Conservation (phyloP, 306 rosid genomes). For the Ormosia emarginata region DNA sequence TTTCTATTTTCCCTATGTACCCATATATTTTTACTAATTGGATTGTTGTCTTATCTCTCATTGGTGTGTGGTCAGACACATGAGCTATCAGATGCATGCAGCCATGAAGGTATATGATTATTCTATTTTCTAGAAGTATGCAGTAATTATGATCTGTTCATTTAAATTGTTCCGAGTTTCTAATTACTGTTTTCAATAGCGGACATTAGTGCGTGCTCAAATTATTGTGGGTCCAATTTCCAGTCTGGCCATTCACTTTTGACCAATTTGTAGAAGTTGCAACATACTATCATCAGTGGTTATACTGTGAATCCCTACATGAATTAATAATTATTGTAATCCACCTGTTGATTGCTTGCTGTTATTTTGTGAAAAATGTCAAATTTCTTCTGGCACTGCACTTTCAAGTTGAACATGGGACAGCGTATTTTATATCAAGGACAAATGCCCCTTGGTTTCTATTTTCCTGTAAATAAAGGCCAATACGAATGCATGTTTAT, state of each 20-base stretch:
- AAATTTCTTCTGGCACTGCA: neutral
- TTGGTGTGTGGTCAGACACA: conserved; percentile 43
- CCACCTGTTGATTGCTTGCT: neutral
- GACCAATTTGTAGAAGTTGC: neutral
- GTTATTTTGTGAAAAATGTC: neutral
- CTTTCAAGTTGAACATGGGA: neutral
- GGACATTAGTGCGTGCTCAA: neutral
- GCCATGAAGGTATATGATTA: conserved; percentile 40
- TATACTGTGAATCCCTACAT: neutral
- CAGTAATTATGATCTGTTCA: neutral
- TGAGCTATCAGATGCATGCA: conserved; percentile 37
- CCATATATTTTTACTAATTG: conserved; percentile 10
- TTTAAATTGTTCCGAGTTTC: neutral
- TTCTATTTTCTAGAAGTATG: conserved; percentile 1
- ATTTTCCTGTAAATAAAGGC: neutral
- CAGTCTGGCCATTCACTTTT: neutral
- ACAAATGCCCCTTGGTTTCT: neutral
- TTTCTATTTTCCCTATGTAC: neutral
- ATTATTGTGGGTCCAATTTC: neutral
- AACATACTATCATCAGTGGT: neutral
- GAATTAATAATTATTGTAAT: neutral
- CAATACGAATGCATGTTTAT: neutral
- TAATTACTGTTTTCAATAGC: neutral
- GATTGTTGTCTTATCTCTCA: conserved; percentile 4
- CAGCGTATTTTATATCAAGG: neutral